Base-by-base conservation (phyloP, 345 rosid species). In the Acer yangbiense region DNA sequence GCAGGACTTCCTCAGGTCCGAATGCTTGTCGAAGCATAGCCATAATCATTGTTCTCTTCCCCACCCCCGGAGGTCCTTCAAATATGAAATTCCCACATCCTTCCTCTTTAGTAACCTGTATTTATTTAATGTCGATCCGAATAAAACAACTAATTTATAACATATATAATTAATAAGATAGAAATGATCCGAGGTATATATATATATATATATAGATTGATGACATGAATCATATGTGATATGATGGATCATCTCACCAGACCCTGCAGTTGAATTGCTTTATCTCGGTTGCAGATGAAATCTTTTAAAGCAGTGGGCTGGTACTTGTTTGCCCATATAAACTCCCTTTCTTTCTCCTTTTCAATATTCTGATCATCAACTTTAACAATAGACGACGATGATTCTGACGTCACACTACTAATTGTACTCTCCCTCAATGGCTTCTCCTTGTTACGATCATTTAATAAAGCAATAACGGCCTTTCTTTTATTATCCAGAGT, bases 361-460 rank as follows among this genome's bases (percentile, higher is more conserved):
- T 64, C 18, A 10, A 10, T 39, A 65, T 29, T 41, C 27, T 21
- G 61, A 6, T 29, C 35, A 18, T 29, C 35, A 74, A 6, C 71
- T 55, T 66, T n/a, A 13, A 62, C 35, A 0, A 0, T 13, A 48
- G 63, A 52, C 48, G 17, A 14, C 14, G 50, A 7, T 18, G 72
- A 48, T 69, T 63, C 71, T 35, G 69, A 72, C 58, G 73, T 83
- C 85, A 54, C 1, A 54, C 60, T 54, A 14, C 5, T 54, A 57
- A 21, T 20, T 18, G n/a, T 20, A 57, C 89, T 88, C 92, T 90
- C 94, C 92, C 88, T 87, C 90, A 90, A 85, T 79, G 89, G 92
- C 90, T 88, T 90, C 94, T 76, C 84, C 70, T 72, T 57, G 6
- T 55, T 20, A 52, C 23, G 60, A 50, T 50, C 69, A 32, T 76